Conservation (phyloP, 2,329 filamentous ascomycete species). For the Colletotrichum musae region DNA sequence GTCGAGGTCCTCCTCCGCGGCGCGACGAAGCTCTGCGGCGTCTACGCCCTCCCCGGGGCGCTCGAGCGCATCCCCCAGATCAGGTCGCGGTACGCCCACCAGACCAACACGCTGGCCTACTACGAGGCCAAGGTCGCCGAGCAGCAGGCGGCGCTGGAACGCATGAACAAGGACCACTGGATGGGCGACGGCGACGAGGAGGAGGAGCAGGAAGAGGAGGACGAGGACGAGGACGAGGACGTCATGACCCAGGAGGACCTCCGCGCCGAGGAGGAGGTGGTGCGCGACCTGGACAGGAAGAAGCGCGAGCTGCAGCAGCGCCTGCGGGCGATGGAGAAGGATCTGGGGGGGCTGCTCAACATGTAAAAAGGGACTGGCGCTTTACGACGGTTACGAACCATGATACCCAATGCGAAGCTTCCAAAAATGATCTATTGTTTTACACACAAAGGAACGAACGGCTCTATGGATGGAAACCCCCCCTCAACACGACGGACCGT, state of each 20-base stretch:
- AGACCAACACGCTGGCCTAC: constrained; percentile 81
- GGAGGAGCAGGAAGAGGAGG: constrained; percentile 65
- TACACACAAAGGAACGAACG: background rate
- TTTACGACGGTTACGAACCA: constrained; percentile 18
- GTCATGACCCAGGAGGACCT: constrained; percentile 79
- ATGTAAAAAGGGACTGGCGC: constrained; percentile 56
- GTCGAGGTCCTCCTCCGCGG: constrained; percentile 87
- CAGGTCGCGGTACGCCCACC: constrained; percentile 78
- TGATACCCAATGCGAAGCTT: constrained; percentile 37
- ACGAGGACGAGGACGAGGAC: constrained; percentile 53
- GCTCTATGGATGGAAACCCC: background rate
- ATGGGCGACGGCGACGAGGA: constrained; percentile 69
- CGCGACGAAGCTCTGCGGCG: constrained; percentile 89
- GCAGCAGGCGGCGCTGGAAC: constrained; percentile 80
- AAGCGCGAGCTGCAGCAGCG: constrained; percentile 70
- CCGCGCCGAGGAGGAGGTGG: constrained; percentile 77
- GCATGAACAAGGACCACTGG: constrained; percentile 77
- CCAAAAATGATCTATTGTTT: constrained; percentile 21
- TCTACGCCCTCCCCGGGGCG: constrained; percentile 88
- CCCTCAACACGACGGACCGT: constrained; percentile 33
- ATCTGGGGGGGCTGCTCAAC: constrained; percentile 67
- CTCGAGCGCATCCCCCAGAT: constrained; percentile 81
- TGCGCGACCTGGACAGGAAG: constrained; percentile 68
- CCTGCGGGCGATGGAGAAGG: constrained; percentile 68
- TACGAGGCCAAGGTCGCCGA: constrained; percentile 86